phyloP scores from a whole-genome alignment of 441 rosid species.

The Adansonia madagascariensis region DNA sequence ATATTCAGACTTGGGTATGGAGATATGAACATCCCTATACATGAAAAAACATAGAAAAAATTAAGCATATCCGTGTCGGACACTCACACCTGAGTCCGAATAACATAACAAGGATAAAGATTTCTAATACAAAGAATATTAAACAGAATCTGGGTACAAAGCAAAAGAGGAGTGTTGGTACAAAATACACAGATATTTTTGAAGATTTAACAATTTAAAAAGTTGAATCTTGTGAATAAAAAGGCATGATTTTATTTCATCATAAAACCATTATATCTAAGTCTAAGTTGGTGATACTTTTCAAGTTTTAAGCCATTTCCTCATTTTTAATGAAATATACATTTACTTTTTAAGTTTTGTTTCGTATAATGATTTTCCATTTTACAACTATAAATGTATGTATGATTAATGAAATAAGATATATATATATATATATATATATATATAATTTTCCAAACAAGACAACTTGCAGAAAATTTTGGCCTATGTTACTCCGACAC shows the following conservation, averaged over 20 bases:
- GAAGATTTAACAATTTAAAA: conserved; percentile 11
- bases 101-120: too few species aligned
- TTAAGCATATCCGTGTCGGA: too few species aligned
- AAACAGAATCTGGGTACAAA: not conserved
- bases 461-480: not conserved
- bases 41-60: too few species aligned
- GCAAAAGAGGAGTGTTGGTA: not conserved
- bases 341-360: not conserved
- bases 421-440: too few species aligned
- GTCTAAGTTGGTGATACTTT: not conserved
- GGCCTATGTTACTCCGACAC: too few species aligned
- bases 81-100: too few species aligned
- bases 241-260: not conserved
- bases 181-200: not conserved
- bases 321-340: not conserved
- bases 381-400: not conserved
- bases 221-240: not conserved
- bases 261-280: not conserved
- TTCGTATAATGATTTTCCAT: not conserved
- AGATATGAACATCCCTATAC: too few species aligned
- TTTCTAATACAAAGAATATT: too few species aligned
- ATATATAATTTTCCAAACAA: not conserved
- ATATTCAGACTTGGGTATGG: too few species aligned
- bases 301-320: not conserved
- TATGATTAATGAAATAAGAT: not conserved